These are phyloP conservation scores for Phascolomyces articulosus DNA, from an alignment of 371 early-diverging fungal genomes.

Conservation along the genomic window DNA sequence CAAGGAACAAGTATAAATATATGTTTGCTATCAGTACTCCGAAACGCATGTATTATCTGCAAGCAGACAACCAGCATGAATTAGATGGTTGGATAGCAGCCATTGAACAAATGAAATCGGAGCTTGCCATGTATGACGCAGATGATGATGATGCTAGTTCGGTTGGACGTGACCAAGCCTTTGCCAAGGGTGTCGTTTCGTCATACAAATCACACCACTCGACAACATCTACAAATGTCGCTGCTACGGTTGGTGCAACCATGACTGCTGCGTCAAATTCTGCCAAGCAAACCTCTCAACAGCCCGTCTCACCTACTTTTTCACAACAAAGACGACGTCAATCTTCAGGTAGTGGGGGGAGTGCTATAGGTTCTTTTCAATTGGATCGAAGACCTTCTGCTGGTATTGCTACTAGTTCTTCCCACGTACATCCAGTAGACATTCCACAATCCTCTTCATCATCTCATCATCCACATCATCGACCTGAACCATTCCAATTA, in stretches of 20 bases:
- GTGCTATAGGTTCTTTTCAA: not conserved
- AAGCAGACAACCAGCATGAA: constrained; percentile 64
- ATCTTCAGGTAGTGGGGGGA: constrained; percentile 8
- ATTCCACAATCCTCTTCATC: constrained; percentile 14
- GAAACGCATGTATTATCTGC: constrained; percentile 75
- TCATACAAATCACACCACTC: constrained; percentile 40
- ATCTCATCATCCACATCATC: constrained; percentile 1
- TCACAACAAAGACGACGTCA: constrained; percentile 25
- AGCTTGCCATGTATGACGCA: constrained; percentile 42
- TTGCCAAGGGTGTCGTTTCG: constrained; percentile 44
- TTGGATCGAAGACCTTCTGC: constrained; percentile 1
- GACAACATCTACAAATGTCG: not conserved
- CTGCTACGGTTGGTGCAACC: too few relatives aligned
- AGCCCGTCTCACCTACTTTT: not conserved
- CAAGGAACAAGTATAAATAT: constrained; percentile 62
- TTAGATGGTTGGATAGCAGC: constrained; percentile 74
- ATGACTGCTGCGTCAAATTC: too few relatives aligned
- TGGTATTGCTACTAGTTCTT: not conserved
- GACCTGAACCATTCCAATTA: constrained; percentile 7
- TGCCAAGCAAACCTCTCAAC: not conserved
- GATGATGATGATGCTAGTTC: constrained; percentile 54
- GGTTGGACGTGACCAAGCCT: constrained; percentile 50
- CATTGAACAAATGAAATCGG: constrained; percentile 57
- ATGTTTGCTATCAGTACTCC: constrained; percentile 83
- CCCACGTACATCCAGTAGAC: constrained; percentile 26